Base-by-base conservation (phyloP, 83 land plant species). In the Diphasiastrum complanatum region DNA sequence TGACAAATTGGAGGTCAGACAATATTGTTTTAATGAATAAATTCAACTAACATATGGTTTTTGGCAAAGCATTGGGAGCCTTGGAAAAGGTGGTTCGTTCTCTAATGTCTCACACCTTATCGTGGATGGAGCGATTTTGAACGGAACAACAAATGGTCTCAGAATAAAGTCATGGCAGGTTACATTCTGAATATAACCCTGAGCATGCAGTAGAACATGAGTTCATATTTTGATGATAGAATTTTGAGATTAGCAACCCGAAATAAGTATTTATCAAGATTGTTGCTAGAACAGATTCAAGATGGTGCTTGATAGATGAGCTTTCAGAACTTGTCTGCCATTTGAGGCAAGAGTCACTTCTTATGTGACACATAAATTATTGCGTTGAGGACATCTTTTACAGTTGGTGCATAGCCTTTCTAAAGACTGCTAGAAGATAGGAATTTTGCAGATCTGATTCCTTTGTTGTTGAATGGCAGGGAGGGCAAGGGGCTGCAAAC, bases 151-250 rank as follows among this genome's bases (percentile, higher is more conserved):
- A 20, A 83, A 83, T 60, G 91, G 91, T 18, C 60, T 86, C 20
- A 55, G 91, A 22, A 80, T 86, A 14, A 86, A 86, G 63, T 80
- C 91, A 25, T 83, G 91, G 91, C 86, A 85, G 83, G 89, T 82
- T 12, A 24, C 23, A 25, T 70, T 33, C 18, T 5, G 29, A 23
- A 19, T 40, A 11, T 27, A 10, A 10, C 4, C 25, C 8, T 49
- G 19, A 12, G 18, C 25, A 1, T 51, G 55, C 16, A 20, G 28
- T 16, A 5, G 28, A 6, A 20, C 14, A 4, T 51, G 5, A 30
- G 35, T 24, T 4, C 25, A 51, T 0, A 3, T 22, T 25, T 6
- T 24, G 25, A 51, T 0, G 26, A 20, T 16, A n/a, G n/a, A 25
- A 51, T 23, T 26, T 3, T 23, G 11, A 24, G 31, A 4, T 4